Evolutionary conservation across 2,329 filamentous ascomycete species (phyloP).

Genomic region (Sclerotinia subarctica): DNA sequence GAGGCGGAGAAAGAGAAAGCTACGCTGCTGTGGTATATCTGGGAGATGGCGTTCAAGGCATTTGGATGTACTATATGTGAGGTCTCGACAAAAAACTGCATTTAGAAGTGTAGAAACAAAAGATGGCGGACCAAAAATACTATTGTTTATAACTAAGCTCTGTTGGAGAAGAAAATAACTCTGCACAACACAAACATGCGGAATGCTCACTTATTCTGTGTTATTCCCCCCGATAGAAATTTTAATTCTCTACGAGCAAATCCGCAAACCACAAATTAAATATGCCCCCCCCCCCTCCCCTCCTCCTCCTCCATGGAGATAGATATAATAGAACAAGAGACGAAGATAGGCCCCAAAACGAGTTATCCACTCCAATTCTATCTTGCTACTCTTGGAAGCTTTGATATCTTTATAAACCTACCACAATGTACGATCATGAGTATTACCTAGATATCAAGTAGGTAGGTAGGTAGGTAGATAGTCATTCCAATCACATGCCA

Average conservation of each 20-base stretch:
- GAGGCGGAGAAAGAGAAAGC: slow-evolving; percentile 6
- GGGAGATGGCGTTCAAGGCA: slow-evolving; percentile 23
- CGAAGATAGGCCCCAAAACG: not conserved
- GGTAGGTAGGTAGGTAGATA: no score
- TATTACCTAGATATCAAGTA: no score
- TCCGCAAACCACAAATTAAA: not conserved
- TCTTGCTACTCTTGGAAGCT: no score
- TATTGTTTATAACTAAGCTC: slow-evolving; percentile 10
- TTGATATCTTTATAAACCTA: not conserved
- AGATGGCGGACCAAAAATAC: slow-evolving; percentile 8
- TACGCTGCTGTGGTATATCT: slow-evolving; percentile 20
- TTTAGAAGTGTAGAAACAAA: slow-evolving; percentile 13
- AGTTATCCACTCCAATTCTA: not conserved
- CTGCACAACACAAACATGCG: not conserved
- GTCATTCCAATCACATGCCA: no score
- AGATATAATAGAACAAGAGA: not conserved
- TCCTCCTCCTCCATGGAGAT: not conserved
- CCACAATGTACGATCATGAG: no score
- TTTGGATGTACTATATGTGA: slow-evolving; percentile 21
- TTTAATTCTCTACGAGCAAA: not conserved
- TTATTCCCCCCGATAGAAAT: not conserved
- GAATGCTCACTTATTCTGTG: slow-evolving; percentile 7
- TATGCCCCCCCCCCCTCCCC: not conserved
- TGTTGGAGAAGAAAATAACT: not conserved
- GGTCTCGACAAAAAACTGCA: slow-evolving; percentile 15